Conservation (phyloP, 139 green algal genomes). For the Chlamydomonas sphaeroides region DNA sequence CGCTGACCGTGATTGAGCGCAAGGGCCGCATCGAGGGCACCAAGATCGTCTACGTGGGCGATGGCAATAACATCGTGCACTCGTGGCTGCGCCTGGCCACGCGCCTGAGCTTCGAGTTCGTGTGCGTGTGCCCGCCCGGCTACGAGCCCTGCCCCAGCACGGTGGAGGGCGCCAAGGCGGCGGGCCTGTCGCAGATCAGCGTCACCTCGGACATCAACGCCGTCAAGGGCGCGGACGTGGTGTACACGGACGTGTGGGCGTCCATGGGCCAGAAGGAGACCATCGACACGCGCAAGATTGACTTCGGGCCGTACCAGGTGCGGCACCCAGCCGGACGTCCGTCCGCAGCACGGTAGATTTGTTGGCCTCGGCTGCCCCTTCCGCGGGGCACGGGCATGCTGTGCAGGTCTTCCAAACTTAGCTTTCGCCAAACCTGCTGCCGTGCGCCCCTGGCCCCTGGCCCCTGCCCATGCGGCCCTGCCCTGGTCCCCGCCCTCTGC, state of each 20-base stretch:
- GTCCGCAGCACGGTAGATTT: background rate
- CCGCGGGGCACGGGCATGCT: too few species aligned
- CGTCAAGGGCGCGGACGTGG: slow-evolving; percentile 92
- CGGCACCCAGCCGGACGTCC: too few species aligned
- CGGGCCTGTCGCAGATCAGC: slow-evolving; percentile 44
- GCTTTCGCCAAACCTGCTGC: too few species aligned
- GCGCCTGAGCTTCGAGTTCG: slow-evolving; percentile 91
- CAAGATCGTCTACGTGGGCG: slow-evolving; percentile 89
- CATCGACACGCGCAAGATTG: slow-evolving; percentile 76
- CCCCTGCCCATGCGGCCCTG: too few species aligned
- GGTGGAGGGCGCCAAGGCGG: slow-evolving; percentile 54
- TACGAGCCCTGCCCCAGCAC: slow-evolving; percentile 94
- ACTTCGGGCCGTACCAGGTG: slow-evolving; percentile 93
- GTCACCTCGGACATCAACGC: slow-evolving; percentile 66
- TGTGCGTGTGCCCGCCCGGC: slow-evolving; percentile 91
- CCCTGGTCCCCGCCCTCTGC: background rate
- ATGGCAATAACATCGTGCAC: slow-evolving; percentile 99
- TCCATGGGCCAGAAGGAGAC: slow-evolving; percentile 99
- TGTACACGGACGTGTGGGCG: slow-evolving; percentile 99
- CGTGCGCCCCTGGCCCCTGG: too few species aligned
- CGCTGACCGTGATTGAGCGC: slow-evolving; percentile 93
- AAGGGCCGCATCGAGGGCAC: slow-evolving; percentile 73
- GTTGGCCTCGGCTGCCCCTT: too few species aligned
- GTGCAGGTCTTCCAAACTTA: too few species aligned
- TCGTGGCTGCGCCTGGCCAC: slow-evolving; percentile 93